Evolutionary conservation across 495 filamentous ascomycete species (phyloP).

Genomic region (Aspergillus wentii): DNA sequence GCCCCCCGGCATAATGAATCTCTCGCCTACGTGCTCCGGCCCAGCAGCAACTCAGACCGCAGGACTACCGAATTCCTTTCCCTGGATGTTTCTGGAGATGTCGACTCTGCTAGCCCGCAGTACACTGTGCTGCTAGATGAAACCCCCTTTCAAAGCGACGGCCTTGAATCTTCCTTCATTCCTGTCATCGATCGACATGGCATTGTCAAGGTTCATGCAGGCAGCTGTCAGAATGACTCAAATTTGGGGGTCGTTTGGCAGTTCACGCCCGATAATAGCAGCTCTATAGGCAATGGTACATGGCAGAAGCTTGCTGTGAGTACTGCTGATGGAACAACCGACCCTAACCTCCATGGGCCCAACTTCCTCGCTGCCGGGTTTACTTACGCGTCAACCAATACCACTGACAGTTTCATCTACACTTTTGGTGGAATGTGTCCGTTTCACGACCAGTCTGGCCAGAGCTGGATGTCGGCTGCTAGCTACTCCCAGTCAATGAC

Average conservation of each 20-base stretch:
- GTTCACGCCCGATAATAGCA: conserved; percentile 39
- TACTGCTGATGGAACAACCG: conserved; percentile 19
- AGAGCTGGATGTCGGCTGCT: conserved; percentile 56
- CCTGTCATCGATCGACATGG: conserved; percentile 62
- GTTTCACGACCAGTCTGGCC: conserved; percentile 30
- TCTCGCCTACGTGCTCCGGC: conserved; percentile 57
- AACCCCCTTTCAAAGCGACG: conserved; percentile 60
- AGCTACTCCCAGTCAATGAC: conserved; percentile 77
- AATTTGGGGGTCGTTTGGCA: conserved; percentile 47
- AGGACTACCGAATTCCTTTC: conserved; percentile 50
- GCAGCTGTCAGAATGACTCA: conserved; percentile 53
- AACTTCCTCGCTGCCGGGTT: conserved; percentile 65
- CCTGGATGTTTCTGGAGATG: conserved; percentile 54
- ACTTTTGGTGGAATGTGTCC: conserved; percentile 91
- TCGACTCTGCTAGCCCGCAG: conserved; percentile 47
- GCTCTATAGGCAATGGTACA: conserved; percentile 45
- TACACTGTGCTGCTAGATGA: conserved; percentile 52
- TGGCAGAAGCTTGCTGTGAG: conserved; percentile 42
- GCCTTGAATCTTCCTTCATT: conserved; percentile 47
- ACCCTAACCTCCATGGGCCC: conserved; percentile 40
- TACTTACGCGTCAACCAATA: conserved; percentile 57
- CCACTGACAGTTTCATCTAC: conserved; percentile 51
- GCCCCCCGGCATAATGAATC: conserved; percentile 44
- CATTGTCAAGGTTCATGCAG: conserved; percentile 62
- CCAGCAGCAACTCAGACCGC: conserved; percentile 32